Evolutionary conservation across 495 filamentous ascomycete genomes (phyloP).

Genomic region (Penicillium fimorum): DNA sequence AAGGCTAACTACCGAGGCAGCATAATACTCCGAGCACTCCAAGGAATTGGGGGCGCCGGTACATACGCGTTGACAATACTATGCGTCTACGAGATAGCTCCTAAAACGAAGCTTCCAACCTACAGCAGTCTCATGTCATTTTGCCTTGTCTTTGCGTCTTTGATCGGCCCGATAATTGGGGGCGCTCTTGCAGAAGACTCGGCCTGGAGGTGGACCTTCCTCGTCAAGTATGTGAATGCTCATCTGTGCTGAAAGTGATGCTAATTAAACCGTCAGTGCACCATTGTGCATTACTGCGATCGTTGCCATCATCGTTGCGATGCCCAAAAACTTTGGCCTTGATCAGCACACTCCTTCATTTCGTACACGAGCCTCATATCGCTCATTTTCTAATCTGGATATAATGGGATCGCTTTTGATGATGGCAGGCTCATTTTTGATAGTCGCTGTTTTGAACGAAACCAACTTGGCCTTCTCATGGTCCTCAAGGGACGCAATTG

Average conservation of each 20-base stretch:
- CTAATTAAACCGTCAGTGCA: constrained; percentile 13
- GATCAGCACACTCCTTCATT: constrained; percentile 30
- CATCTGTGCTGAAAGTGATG: background rate
- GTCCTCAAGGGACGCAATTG: constrained; percentile 43
- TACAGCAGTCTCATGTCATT: constrained; percentile 48
- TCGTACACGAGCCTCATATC: constrained; percentile 29
- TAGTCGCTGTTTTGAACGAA: constrained; percentile 60
- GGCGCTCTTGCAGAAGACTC: constrained; percentile 56
- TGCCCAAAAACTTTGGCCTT: constrained; percentile 32
- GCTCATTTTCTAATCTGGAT: constrained; percentile 45
- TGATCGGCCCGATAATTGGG: constrained; percentile 55
- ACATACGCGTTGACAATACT: constrained; percentile 51
- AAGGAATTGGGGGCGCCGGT: constrained; percentile 57
- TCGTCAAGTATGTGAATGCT: constrained; percentile 51
- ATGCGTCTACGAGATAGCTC: constrained; percentile 49
- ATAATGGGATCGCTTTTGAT: constrained; percentile 55
- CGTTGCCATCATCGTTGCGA: constrained; percentile 21
- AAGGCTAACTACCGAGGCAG: constrained; percentile 25
- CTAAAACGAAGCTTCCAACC: constrained; percentile 44
- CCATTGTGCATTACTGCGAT: constrained; percentile 26
- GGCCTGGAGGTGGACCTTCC: constrained; percentile 62
- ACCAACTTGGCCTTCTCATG: constrained; percentile 46
- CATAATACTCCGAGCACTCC: constrained; percentile 53
- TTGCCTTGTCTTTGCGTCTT: constrained; percentile 42
- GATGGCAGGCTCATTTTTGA: constrained; percentile 52